Evolutionary conservation across 1,139 yeast species (phyloP), one percentile per base, ranked within the genome.

Genomic region (Zygoascus hellenicus): DNA sequence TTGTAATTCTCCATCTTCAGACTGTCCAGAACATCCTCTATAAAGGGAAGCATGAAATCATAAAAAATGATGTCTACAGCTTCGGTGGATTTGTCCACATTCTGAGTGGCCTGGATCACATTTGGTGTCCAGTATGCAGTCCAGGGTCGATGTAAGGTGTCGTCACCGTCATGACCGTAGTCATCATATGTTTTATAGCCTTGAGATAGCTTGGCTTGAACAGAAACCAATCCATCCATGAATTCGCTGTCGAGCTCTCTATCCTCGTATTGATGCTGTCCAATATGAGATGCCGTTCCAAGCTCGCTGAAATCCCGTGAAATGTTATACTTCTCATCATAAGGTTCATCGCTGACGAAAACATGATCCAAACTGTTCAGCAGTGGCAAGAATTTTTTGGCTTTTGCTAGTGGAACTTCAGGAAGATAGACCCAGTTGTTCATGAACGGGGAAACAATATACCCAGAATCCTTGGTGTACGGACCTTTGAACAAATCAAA

Each of bases 181-280:
- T 89, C 97, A 62, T 92, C 98, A 44, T 68, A 61, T 0, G 98
- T 89, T 0, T 80, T 81, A 58, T 85, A 85, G 0, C 98, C 97
- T 47, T 76, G 74, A 1, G 67, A 36, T 13, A 32, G 28, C 4
- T 36, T 31, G 9, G 43, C 42, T 38, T 43, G 39, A 5, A n/a
- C 28, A 15, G 47, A 49, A 33, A 47, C 48, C 13, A 41, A 34
- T 7, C 13, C 39, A 3, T 40, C 32, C 5, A 15, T 10, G 31
- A 33, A 29, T 19, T 34, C 42, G n/a, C 34, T 35, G n/a, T 45
- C 33, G 22, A 15, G 38, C 9, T 34, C 46, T 30, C 31, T 31
- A 7, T 33, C 34, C 9, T 34, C 36, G 9, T 31, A 16, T 9
- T 29, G 33, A 15, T 41, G 42, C 33, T 36, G 32, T 14, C 48